These are phyloP conservation scores for Ophiobolus disseminans DNA, from an alignment of 2,329 filamentous ascomycete species.

Conservation along the genomic window DNA sequence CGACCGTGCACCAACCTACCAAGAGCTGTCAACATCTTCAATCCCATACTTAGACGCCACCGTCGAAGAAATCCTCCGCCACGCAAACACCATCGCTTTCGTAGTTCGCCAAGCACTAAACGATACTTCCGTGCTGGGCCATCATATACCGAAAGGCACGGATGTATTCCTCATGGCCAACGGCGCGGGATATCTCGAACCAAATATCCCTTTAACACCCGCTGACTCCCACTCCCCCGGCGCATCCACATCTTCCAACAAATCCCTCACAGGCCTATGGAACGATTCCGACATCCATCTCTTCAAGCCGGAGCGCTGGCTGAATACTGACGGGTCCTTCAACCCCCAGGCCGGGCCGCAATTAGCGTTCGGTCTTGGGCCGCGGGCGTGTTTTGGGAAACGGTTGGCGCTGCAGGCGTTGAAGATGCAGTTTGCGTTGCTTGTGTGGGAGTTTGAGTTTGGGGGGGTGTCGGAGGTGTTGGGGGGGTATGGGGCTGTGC, in stretches of 20 bases:
- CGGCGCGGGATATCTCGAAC: conserved; percentile 5
- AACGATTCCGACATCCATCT: background rate
- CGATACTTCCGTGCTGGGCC: conserved; percentile 1
- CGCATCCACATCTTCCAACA: background rate
- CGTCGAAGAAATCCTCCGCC: conserved; percentile 7
- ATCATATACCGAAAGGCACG: conserved; percentile 3
- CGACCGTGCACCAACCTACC: conserved; percentile 1
- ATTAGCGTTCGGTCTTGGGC: conserved; percentile 6
- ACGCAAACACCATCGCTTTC: conserved; percentile 6
- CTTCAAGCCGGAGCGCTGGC: conserved; percentile 6
- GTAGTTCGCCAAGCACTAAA: background rate
- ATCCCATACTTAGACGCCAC: conserved; percentile 9
- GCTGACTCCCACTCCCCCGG: background rate
- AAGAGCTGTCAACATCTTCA: background rate
- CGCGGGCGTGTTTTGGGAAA: conserved; percentile 8
- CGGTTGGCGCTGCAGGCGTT: conserved; percentile 8
- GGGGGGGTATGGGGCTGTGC: conserved; percentile 3
- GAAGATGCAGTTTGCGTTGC: conserved; percentile 8
- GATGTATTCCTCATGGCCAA: conserved; percentile 10
- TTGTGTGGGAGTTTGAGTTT: conserved; percentile 7
- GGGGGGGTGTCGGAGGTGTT: background rate
- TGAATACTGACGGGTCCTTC: conserved; percentile 1
- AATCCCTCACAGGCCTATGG: background rate
- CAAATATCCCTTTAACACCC: background rate
- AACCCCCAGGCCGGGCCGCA: conserved; percentile 6